A percentile compares a stretch with the other conserved stretches of the same genome.
phyloP scores from a whole-genome alignment of 2,329 filamentous ascomycete genomes.

The Dothideomycetes sp. region DNA sequence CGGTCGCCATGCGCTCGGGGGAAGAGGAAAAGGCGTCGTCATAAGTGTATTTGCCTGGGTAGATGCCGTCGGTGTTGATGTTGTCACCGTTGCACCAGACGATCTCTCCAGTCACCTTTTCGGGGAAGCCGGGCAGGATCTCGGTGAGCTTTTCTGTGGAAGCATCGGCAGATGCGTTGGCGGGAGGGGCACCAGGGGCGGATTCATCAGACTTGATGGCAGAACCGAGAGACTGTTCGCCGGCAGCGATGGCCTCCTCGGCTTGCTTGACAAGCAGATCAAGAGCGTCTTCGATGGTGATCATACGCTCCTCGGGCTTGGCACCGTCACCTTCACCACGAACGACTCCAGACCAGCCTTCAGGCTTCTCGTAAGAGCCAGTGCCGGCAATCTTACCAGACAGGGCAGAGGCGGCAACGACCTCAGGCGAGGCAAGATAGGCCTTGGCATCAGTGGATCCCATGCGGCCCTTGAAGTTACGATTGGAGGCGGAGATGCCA shows the following conservation, averaged over 20 bases:
- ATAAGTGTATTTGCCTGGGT: constrained; percentile 86
- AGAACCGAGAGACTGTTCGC: constrained; percentile 34
- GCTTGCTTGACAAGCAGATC: constrained; percentile 60
- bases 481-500: constrained; percentile 72
- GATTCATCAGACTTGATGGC: constrained; percentile 11
- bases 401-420: constrained; percentile 83
- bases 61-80: constrained; percentile 87
- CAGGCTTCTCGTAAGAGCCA: constrained; percentile 64
- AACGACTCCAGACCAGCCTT: constrained; percentile 54
- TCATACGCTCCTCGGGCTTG: constrained; percentile 50
- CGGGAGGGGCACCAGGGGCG: constrained; percentile 20
- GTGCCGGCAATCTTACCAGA: constrained; percentile 63
- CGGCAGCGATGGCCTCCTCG: constrained; percentile 49
- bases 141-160: constrained; percentile 45
- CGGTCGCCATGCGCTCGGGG: constrained; percentile 69
- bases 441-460: constrained; percentile 68
- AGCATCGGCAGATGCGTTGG: constrained; percentile 15
- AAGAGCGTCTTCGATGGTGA: constrained; percentile 58
- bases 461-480: constrained; percentile 90
- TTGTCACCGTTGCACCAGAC: constrained; percentile 79
- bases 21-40: constrained; percentile 71
- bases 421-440: constrained; percentile 80
- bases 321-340: constrained; percentile 63
- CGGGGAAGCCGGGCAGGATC: constrained; percentile 76
- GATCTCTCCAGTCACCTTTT: constrained; percentile 74